Base-by-base conservation (phyloP, 2,329 filamentous ascomycete genomes). In the Phialophora verrucosa region DNA sequence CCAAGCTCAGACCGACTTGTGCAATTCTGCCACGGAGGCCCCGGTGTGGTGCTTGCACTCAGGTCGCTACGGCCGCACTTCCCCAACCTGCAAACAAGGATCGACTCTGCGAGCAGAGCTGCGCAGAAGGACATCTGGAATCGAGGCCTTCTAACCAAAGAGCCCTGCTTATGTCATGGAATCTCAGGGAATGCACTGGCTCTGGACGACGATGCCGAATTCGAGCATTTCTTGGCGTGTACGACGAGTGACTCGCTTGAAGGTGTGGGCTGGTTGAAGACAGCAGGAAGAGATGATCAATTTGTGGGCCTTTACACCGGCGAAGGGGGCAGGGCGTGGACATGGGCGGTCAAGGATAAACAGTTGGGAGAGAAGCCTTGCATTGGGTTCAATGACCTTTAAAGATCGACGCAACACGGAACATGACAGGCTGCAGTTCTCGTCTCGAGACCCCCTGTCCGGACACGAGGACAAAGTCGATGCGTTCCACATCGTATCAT, bases 21-120 rank as follows among this genome's bases (percentile, higher is more conserved):
- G 6, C 88, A 90, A 73, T 88, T 89, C 76, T 91, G 88, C 72
- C 88, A 90, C 72, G 89, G 89, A 2, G 87, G 86, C 0, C 85
- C 88, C 2, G 89, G 88, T 0, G 83, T 90, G 25, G 77, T 90
- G 8, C 77, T 84, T 35, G 88, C 86, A 5, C 80, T 91, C 8
- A 72, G 83, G 4, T 83, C 84, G 1, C 81, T 91, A 59, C 79
- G 80, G 58, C 79, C 82, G 7, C 81, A 84, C 73, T 90, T 89
- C 55, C 68, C 69, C 35, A 54, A 29, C 4, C 29, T 73, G 17
- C 57, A 69, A 32, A 1, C 35, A 17, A 51, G 38, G 17, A 69
- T 73, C 64, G 64, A 68, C 14, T n/a, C 31, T 2, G 69, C 70
- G 5, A 65, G 69, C 23, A 32, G 17, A n/a, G 56, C 32, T 8